Conservation (phyloP, 2,329 filamentous ascomycete genomes). For the Fusarium sp. region DNA sequence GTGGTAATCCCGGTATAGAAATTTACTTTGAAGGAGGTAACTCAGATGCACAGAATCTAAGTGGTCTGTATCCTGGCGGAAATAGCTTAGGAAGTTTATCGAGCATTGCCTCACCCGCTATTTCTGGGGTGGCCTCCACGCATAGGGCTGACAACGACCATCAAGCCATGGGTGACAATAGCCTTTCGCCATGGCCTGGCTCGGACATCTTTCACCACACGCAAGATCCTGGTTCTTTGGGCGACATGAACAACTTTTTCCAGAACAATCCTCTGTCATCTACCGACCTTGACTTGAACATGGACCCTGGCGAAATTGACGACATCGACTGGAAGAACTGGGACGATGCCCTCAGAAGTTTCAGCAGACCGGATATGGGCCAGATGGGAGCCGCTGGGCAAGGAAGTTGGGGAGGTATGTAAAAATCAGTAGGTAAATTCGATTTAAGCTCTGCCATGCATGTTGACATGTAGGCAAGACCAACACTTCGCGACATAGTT, state of each 20-base stretch:
- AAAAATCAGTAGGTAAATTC: neutral
- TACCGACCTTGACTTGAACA: slow-evolving; percentile 20
- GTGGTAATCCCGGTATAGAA: slow-evolving; percentile 18
- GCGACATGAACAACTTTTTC: slow-evolving; percentile 14
- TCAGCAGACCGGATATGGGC: slow-evolving; percentile 10
- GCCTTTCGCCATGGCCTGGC: slow-evolving; percentile 24
- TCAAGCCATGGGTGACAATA: neutral
- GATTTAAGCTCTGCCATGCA: neutral
- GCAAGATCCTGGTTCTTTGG: slow-evolving; percentile 2
- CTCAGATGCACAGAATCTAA: neutral
- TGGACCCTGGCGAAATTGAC: slow-evolving; percentile 35
- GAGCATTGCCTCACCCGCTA: slow-evolving; percentile 30
- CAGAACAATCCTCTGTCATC: neutral
- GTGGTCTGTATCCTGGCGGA: slow-evolving; percentile 15
- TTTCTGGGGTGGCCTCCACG: slow-evolving; percentile 24
- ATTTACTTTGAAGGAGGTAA: slow-evolving; percentile 25
- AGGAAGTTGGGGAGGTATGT: slow-evolving; percentile 39
- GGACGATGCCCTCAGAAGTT: slow-evolving; percentile 26
- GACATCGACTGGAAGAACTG: slow-evolving; percentile 40
- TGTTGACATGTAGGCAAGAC: neutral
- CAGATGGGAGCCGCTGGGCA: slow-evolving; percentile 6
- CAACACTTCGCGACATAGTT: neutral
- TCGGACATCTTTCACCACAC: slow-evolving; percentile 14
- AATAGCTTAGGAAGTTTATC: slow-evolving; percentile 27
- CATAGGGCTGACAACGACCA: neutral